phyloP scores from a whole-genome alignment of 1,139 yeast species.

The Protomyces arabidopsidicola region DNA sequence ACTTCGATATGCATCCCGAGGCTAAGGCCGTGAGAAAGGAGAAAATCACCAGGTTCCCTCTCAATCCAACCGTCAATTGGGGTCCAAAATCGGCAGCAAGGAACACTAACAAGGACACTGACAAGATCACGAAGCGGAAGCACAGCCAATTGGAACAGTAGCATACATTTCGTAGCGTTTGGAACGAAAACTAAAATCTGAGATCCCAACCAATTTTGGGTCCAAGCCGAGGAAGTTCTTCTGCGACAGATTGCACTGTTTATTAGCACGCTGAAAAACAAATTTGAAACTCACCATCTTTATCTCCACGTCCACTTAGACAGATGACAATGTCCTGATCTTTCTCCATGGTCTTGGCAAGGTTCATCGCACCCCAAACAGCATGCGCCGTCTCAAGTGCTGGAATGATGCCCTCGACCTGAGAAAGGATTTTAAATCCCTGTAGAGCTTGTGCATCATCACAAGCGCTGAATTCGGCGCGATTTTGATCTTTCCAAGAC shows the following conservation, averaged over 20 bases:
- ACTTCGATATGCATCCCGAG: constrained; percentile 31
- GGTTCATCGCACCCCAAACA: constrained; percentile 78
- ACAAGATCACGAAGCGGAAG: neutral
- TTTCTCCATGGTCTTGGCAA: constrained; percentile 76
- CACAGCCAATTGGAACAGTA: neutral
- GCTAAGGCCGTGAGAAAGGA: constrained; percentile 57
- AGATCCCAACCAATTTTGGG: constrained; percentile 93
- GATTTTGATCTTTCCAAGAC: constrained; percentile 86
- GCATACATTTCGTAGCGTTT: neutral
- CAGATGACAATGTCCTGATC: constrained; percentile 81
- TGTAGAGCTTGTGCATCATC: constrained; percentile 88
- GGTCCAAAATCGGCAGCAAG: constrained; percentile 70
- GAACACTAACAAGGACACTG: neutral
- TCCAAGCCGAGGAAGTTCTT: constrained; percentile 81
- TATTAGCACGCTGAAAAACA: neutral
- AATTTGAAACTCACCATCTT: constrained; percentile 49
- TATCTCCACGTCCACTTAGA: constrained; percentile 97
- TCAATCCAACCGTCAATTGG: constrained; percentile 91
- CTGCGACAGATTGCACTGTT: constrained; percentile 88
- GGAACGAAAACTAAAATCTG: constrained; percentile 57
- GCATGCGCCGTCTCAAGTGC: constrained; percentile 98
- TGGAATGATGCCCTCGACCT: constrained; percentile 96
- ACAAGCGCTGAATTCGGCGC: constrained; percentile 87
- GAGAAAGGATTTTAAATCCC: constrained; percentile 83
- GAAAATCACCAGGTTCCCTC: constrained; percentile 79